A percentile compares a stretch with the other conserved stretches of the same genome.
Evolutionary conservation across 1,284 basidiomycete genomes (phyloP).

Genomic region (Cryptococcus deneoformans): DNA sequence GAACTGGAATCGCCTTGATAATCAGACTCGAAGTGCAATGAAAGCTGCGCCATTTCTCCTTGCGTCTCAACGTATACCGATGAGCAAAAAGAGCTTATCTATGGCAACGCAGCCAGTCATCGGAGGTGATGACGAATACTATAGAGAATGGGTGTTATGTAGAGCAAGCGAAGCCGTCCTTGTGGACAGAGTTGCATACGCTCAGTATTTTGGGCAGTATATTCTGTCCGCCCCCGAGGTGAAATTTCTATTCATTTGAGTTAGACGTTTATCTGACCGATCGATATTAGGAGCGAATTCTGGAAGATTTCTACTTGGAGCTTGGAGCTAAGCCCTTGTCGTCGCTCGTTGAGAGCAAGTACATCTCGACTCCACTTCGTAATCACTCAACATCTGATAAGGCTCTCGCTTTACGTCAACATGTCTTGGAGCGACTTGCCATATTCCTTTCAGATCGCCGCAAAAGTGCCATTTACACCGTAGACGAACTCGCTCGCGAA

Average conservation of each 20-base stretch:
- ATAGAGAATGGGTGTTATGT: conserved; percentile 37
- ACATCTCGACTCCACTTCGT: conserved; percentile 48
- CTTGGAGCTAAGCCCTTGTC: conserved; percentile 66
- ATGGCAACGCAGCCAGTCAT: background rate
- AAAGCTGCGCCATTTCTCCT: conserved; percentile 68
- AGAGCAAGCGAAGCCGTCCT: conserved; percentile 56
- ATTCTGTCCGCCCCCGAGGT: conserved; percentile 92
- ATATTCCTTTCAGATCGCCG: conserved; percentile 89
- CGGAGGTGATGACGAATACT: conserved; percentile 38
- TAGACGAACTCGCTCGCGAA: conserved; percentile 68
- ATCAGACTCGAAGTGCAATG: conserved; percentile 62
- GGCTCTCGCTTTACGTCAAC: conserved; percentile 33
- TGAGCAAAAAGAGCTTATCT: conserved; percentile 29
- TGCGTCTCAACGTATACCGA: conserved; percentile 60
- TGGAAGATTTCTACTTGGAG: conserved; percentile 47
- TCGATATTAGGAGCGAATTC: conserved; percentile 32
- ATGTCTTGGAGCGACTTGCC: conserved; percentile 83
- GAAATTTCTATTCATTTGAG: conserved; percentile 57
- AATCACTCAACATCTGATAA: conserved; percentile 20
- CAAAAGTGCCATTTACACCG: conserved; percentile 59
- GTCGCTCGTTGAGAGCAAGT: conserved; percentile 70
- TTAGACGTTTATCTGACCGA: background rate
- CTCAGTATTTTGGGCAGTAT: conserved; percentile 69
- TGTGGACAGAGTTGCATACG: conserved; percentile 73
- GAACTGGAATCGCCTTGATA: conserved; percentile 62